These are phyloP conservation scores for Yamadazyma atlantica DNA, from an alignment of 1,139 yeast genomes.

Conservation along the genomic window DNA sequence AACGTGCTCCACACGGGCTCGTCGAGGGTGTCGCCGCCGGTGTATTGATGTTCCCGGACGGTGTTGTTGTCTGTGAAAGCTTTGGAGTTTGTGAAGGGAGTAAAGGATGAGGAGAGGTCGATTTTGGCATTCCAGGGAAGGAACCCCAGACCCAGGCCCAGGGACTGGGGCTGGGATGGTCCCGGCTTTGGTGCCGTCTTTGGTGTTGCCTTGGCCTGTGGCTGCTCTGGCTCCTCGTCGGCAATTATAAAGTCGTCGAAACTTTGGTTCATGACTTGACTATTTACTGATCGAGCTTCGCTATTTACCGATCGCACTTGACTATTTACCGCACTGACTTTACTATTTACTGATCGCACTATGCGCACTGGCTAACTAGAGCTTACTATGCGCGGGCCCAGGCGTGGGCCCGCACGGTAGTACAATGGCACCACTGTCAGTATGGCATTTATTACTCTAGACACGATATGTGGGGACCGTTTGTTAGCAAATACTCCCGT, in stretches of 20 bases:
- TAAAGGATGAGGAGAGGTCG: slow-evolving; percentile 39
- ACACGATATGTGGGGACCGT: no score
- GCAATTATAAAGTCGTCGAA: slow-evolving; percentile 29
- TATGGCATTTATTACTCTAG: no score
- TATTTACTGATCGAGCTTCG: no score
- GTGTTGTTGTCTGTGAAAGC: slow-evolving; percentile 48
- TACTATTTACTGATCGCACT: no score
- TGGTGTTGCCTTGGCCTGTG: slow-evolving; percentile 9
- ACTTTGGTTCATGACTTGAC: no score
- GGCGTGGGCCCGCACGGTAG: no score
- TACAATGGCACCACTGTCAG: neutral
- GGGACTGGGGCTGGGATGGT: slow-evolving; percentile 5
- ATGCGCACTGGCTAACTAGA: neutral
- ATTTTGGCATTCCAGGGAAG: slow-evolving; percentile 30
- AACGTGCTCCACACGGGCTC: slow-evolving; percentile 76
- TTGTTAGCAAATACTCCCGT: slow-evolving; percentile 1
- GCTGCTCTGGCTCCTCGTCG: slow-evolving; percentile 16
- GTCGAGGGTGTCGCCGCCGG: slow-evolving; percentile 84
- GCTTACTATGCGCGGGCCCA: no score
- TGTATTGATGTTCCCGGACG: slow-evolving; percentile 67
- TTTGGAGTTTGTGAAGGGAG: slow-evolving; percentile 32
- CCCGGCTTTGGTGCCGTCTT: neutral
- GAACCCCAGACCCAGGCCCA: no score
- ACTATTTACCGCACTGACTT: no score
- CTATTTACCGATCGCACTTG: no score